Evolutionary conservation across 1,139 yeast species (phyloP).

Genomic region (Sugiyamaella sp.): DNA sequence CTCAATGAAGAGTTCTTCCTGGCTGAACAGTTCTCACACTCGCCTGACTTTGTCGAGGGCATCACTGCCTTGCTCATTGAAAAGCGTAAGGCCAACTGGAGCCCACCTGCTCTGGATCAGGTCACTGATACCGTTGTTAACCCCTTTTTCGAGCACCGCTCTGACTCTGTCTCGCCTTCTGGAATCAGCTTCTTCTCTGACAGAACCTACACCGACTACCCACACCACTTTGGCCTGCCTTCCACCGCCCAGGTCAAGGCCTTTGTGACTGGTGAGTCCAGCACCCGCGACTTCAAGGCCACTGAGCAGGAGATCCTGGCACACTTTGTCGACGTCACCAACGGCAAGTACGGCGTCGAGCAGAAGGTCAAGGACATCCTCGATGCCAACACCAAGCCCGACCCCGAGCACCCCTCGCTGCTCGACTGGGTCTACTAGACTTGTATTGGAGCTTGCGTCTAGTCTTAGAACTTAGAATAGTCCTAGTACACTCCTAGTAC

Average conservation of each 20-base stretch:
- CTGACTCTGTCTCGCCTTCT: constrained; percentile 33
- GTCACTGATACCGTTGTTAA: constrained; percentile 38
- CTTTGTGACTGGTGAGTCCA: constrained; percentile 68
- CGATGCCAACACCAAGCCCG: constrained; percentile 62
- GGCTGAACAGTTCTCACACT: constrained; percentile 74
- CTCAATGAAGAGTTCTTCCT: constrained; percentile 73
- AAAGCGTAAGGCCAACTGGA: constrained; percentile 65
- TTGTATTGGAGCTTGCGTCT: neutral
- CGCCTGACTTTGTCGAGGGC: constrained; percentile 72
- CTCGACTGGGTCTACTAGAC: constrained; percentile 58
- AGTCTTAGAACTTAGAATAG: no score
- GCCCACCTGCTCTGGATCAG: constrained; percentile 42
- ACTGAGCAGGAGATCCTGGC: constrained; percentile 65
- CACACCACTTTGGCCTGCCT: constrained; percentile 82
- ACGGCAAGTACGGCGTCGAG: constrained; percentile 64
- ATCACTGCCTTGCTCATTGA: constrained; percentile 70
- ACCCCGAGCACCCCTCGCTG: constrained; percentile 57
- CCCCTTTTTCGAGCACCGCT: constrained; percentile 34
- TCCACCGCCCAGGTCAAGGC: constrained; percentile 58
- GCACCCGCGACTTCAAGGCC: constrained; percentile 65
- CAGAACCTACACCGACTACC: constrained; percentile 62
- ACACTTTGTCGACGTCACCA: constrained; percentile 57
- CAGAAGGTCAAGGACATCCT: constrained; percentile 59
- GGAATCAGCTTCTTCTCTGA: constrained; percentile 47
- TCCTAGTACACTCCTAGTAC: no score